Evolutionary conservation across 2,329 filamentous ascomycete genomes (phyloP), one percentile per base, ranked within the genome.

Genomic region (Epichloe baconii): DNA sequence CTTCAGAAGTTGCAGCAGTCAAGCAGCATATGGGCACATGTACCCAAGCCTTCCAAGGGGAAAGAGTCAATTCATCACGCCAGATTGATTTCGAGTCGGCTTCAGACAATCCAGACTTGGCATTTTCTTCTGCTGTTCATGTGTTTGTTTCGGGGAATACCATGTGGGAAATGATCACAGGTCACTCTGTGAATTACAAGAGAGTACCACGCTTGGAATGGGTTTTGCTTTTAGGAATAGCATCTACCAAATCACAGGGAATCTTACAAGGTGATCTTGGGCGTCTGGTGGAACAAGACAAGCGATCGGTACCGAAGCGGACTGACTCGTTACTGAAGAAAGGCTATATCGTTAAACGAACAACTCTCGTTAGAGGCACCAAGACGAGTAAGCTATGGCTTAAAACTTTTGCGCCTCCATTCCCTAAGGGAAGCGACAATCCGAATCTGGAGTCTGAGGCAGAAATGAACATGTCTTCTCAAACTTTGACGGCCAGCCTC

Each of bases 311-410:
- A 1, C 79, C 80, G 3, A 79, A 77, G 52, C 70, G 80, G 36
- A 83, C 80, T 0, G 78, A 82, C 55, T 71, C 73, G 3, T 68
- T 83, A 1, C 72, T 76, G 4, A 71, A 71, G 55, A 82, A 82
- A 59, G 79, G 79, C 15, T 83, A 83, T 55, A 77, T 81, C 46
- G 74, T 74, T 48, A 83, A 83, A 62, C 72, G 79, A 41, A 77
- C 78, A 4, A 75, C 78, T 1, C 71, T 82, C 19, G 72, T 79
- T 11, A 71, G 74, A 48, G 77, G 77, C 38, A 77, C 74, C 52
- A 80, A 80, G 59, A 82, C 80, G 2, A 82, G 79, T 66, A 80
- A 79, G 59, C 66, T 83, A 49, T 83, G 79, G 75, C 70, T 82
- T 45, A 72, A 73, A 44, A 66, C 70, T 31, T 81, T 79, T 59